These are phyloP conservation scores for Cystobasidiopsis lactophilus DNA, from an alignment of 768 basidiomycete species.

Conservation along the genomic window DNA sequence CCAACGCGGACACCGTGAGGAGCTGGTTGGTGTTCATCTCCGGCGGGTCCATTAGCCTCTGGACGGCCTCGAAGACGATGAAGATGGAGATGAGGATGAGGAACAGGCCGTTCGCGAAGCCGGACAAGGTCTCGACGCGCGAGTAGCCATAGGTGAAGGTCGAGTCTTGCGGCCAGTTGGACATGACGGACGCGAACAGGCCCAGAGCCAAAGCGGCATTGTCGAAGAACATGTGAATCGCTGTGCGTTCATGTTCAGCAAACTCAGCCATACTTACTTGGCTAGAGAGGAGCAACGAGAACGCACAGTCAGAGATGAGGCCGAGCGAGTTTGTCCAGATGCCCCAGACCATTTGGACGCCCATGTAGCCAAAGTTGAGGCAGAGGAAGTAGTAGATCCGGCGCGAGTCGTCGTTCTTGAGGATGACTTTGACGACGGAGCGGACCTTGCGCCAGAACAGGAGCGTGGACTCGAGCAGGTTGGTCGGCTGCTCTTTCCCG, in stretches of 20 bases:
- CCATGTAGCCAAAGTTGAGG: constrained; percentile 87
- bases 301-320: constrained; percentile 79
- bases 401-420: constrained; percentile 74
- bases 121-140: constrained; percentile 87
- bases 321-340: constrained; percentile 95
- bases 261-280: background rate
- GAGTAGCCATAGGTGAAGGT: constrained; percentile 92
- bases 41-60: constrained; percentile 56
- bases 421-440: constrained; percentile 62
- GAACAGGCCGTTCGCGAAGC: constrained; percentile 94
- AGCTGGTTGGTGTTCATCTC: constrained; percentile 95
- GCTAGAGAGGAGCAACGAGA: background rate
- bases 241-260: constrained; percentile 28
- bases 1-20: constrained; percentile 65
- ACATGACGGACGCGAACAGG: constrained; percentile 88
- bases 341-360: constrained; percentile 82
- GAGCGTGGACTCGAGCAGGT: constrained; percentile 3
- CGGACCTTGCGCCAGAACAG: constrained; percentile 21
- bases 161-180: constrained; percentile 87
- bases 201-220: constrained; percentile 94
- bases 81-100: constrained; percentile 84
- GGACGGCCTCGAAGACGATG: constrained; percentile 93
- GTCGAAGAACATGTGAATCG: constrained; percentile 99
- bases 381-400: constrained; percentile 93
- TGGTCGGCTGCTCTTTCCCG: background rate